Percentiles rank a stretch among this genome's conserved stretches.
Conservation (phyloP, 2,329 filamentous ascomycete species). For the Paraphoma sp. region DNA sequence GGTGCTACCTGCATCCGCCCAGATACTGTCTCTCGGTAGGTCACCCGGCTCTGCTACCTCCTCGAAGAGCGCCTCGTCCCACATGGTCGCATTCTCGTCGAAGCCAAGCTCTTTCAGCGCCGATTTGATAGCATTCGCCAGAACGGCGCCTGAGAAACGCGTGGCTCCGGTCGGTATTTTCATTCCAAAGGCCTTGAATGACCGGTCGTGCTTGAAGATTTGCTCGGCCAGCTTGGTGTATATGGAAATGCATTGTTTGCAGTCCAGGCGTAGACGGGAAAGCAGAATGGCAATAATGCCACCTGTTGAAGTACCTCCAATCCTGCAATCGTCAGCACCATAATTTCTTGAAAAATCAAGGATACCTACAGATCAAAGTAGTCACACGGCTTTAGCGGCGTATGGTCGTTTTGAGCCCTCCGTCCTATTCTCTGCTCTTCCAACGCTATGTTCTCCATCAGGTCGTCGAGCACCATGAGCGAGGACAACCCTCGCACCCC, state of each 20-base stretch:
- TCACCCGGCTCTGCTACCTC: slow-evolving; percentile 36
- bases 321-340: slow-evolving; percentile 9
- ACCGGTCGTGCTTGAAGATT: slow-evolving; percentile 49
- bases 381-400: slow-evolving; percentile 45
- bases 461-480: slow-evolving; percentile 47
- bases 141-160: slow-evolving; percentile 45
- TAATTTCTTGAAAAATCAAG: neutral
- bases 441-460: slow-evolving; percentile 48
- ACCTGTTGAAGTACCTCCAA: slow-evolving; percentile 49
- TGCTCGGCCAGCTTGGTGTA: slow-evolving; percentile 46
- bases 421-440: slow-evolving; percentile 47
- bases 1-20: slow-evolving; percentile 33
- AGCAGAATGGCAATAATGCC: slow-evolving; percentile 51
- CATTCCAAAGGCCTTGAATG: slow-evolving; percentile 40
- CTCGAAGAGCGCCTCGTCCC: slow-evolving; percentile 49
- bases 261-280: slow-evolving; percentile 46
- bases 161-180: slow-evolving; percentile 46
- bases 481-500: slow-evolving; percentile 49
- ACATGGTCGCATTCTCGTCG: slow-evolving; percentile 47
- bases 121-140: slow-evolving; percentile 46
- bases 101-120: slow-evolving; percentile 42
- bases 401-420: slow-evolving; percentile 32
- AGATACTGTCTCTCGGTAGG: slow-evolving; percentile 42
- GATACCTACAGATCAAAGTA: slow-evolving; percentile 47
- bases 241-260: slow-evolving; percentile 46